A percentile compares a stretch with the other conserved stretches of the same genome.
Evolutionary conservation across 2,329 filamentous ascomycete species (phyloP).

Genomic region (Apiospora malaysiana): DNA sequence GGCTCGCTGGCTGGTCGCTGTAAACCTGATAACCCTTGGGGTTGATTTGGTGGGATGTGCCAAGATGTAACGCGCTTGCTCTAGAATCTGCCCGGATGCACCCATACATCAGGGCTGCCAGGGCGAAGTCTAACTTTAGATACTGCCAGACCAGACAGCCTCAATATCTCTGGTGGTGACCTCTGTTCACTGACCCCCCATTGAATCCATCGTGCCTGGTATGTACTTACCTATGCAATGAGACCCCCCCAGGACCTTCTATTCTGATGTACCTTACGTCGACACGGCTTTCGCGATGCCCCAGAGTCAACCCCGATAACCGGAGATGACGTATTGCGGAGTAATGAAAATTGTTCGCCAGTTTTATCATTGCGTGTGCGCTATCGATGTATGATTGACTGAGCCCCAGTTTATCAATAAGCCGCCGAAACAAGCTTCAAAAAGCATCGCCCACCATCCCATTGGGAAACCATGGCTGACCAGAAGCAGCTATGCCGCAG

Average conservation of each 20-base stretch:
- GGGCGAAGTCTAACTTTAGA: conserved; percentile 12
- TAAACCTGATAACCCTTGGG: no score
- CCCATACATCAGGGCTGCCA: conserved; percentile 1
- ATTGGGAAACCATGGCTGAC: no score
- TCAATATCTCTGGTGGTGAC: not conserved
- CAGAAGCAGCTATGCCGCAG: no score
- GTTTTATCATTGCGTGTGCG: conserved; percentile 2
- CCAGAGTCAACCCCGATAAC: not conserved
- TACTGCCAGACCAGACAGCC: no score
- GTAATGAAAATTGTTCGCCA: not conserved
- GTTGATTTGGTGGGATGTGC: not conserved
- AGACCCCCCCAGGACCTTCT: no score
- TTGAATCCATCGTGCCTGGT: not conserved
- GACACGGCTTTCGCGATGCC: not conserved
- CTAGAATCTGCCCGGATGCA: not conserved
- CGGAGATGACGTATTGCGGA: conserved; percentile 19
- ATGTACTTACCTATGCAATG: no score
- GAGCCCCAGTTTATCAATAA: not conserved
- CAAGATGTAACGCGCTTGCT: conserved; percentile 11
- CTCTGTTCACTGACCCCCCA: not conserved
- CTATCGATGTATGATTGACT: conserved; percentile 1
- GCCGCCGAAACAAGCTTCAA: not conserved
- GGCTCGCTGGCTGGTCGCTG: no score
- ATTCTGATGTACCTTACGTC: no score
- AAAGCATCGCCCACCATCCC: not conserved